These are phyloP conservation scores for Aspergillus tanneri DNA, from an alignment of 2,329 filamentous ascomycete species.

Conservation along the genomic window DNA sequence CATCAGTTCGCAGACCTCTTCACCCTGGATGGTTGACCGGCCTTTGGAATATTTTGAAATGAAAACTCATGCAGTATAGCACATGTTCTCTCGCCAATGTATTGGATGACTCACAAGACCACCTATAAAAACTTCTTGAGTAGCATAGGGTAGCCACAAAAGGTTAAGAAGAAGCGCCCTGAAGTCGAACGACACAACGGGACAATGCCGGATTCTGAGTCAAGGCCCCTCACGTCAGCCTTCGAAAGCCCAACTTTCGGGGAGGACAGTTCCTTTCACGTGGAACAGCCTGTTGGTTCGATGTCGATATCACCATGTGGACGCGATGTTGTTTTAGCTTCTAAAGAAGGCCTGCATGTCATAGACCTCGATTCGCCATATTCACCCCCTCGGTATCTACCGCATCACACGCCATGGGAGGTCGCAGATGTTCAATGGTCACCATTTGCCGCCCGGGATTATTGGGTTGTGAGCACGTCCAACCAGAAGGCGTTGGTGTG, in stretches of 20 bases:
- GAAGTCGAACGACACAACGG: slow-evolving; percentile 1
- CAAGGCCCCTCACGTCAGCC: slow-evolving; percentile 52
- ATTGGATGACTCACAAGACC: slow-evolving; percentile 6
- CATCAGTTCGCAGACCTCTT: background rate
- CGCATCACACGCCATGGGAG: slow-evolving; percentile 87
- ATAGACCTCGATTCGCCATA: slow-evolving; percentile 90
- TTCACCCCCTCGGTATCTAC: slow-evolving; percentile 78
- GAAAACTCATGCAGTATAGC: slow-evolving; percentile 7
- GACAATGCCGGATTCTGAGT: slow-evolving; percentile 36
- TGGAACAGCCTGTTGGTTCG: slow-evolving; percentile 77
- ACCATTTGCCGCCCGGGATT: slow-evolving; percentile 82
- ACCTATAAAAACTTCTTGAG: slow-evolving; percentile 4
- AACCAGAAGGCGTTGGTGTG: slow-evolving; percentile 93
- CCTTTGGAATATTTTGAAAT: slow-evolving; percentile 16
- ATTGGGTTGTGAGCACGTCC: slow-evolving; percentile 91
- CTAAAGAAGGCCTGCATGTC: slow-evolving; percentile 84
- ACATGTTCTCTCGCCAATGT: slow-evolving; percentile 12
- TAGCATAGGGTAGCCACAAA: slow-evolving; percentile 8
- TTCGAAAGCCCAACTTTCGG: slow-evolving; percentile 88
- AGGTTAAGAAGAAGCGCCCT: slow-evolving; percentile 6
- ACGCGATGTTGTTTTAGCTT: slow-evolving; percentile 84
- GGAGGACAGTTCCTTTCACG: slow-evolving; percentile 76
- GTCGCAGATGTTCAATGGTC: slow-evolving; percentile 97
- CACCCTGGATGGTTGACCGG: slow-evolving; percentile 10
- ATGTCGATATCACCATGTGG: slow-evolving; percentile 91